Evolutionary conservation across 148 eudicot species (phyloP).

Genomic region (Fagopyrum tataricum): DNA sequence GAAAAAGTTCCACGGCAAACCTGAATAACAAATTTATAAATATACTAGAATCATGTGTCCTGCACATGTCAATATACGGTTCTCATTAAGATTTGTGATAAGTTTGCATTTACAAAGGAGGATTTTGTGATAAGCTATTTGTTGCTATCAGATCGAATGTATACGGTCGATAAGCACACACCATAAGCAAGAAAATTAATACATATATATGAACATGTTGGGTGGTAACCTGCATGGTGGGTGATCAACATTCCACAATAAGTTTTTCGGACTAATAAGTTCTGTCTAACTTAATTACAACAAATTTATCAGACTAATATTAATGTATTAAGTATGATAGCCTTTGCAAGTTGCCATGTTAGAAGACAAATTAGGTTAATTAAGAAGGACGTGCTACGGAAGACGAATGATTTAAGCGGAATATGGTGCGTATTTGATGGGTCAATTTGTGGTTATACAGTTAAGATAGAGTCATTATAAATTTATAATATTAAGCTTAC

Average conservation of each 20-base stretch:
- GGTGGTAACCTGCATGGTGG: too few relatives aligned
- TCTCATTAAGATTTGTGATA: not conserved
- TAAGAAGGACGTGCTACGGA: constrained; percentile 9
- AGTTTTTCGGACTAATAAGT: not conserved
- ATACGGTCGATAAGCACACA: too few relatives aligned
- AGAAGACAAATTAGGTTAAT: not conserved
- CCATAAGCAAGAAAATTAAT: too few relatives aligned
- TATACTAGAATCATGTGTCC: too few relatives aligned
- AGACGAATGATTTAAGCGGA: not conserved
- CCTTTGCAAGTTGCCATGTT: constrained; percentile 2
- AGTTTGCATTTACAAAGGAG: too few relatives aligned
- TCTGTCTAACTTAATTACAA: not conserved
- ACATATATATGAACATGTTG: too few relatives aligned
- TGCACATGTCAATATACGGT: not conserved
- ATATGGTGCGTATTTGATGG: constrained; percentile 4
- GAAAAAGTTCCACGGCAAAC: too few relatives aligned
- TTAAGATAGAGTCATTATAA: not conserved
- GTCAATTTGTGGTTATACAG: constrained; percentile 5
- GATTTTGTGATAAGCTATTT: too few relatives aligned
- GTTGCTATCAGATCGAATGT: too few relatives aligned
- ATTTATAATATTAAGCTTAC: not conserved
- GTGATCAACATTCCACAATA: too few relatives aligned
- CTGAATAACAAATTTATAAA: too few relatives aligned
- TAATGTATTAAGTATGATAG: not conserved
- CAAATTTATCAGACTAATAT: not conserved